Percentiles rank a stretch among this genome's conserved stretches.
These are phyloP conservation scores for Gamarada debralockiae DNA, from an alignment of 495 filamentous ascomycete species.

Conservation along the genomic window DNA sequence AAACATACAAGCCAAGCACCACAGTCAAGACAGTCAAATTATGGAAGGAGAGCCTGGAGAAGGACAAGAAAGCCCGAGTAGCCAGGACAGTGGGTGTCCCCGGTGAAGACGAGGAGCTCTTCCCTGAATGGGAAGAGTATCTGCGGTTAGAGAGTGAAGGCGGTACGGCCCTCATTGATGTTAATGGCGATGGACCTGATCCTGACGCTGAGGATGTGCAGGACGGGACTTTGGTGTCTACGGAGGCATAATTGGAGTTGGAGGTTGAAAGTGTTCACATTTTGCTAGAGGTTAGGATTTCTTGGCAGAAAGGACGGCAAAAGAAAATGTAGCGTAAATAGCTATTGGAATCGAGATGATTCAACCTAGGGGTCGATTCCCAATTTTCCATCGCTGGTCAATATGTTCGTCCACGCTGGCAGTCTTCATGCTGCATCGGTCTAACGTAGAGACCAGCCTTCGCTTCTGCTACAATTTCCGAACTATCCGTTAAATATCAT, in stretches of 20 bases:
- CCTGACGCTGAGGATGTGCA: slow-evolving; percentile 12
- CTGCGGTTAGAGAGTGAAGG: slow-evolving; percentile 74
- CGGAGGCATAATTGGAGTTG: background rate
- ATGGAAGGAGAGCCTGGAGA: slow-evolving; percentile 82
- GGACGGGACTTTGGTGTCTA: slow-evolving; percentile 3
- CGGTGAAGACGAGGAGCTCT: slow-evolving; percentile 81
- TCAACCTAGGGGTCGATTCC: no score
- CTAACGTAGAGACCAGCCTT: no score
- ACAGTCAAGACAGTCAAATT: slow-evolving; percentile 59
- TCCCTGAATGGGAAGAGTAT: slow-evolving; percentile 94
- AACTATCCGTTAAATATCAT: no score
- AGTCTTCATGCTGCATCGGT: no score
- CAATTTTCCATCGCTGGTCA: no score
- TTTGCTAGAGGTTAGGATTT: background rate
- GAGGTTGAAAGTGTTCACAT: background rate
- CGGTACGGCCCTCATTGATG: slow-evolving; percentile 17
- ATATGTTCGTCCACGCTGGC: no score
- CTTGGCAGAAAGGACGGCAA: background rate
- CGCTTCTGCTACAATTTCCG: no score
- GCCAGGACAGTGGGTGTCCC: slow-evolving; percentile 81
- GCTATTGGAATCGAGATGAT: background rate
- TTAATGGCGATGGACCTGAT: slow-evolving; percentile 10
- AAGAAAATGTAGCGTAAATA: background rate
- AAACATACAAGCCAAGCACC: slow-evolving; percentile 89
- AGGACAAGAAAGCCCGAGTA: slow-evolving; percentile 77